A percentile compares a stretch with the other conserved stretches of the same genome.
Evolutionary conservation across 2,329 filamentous ascomycete species (phyloP).

Genomic region (Colletotrichum simmondsii): DNA sequence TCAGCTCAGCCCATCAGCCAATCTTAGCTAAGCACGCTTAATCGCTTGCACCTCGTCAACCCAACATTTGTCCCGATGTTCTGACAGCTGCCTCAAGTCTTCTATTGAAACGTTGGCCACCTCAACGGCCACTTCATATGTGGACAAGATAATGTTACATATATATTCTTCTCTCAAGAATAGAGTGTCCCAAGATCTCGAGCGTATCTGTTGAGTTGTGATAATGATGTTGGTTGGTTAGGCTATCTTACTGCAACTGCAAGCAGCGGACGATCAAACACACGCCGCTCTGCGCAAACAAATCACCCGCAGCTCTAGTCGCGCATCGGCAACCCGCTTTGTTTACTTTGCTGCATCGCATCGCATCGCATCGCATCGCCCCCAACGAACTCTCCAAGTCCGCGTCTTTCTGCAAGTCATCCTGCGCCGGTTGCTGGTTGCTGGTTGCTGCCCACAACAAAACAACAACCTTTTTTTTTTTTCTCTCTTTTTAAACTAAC

Average conservation of each 20-base stretch:
- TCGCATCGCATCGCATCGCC: slow-evolving; percentile 4
- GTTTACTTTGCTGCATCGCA: slow-evolving; percentile 25
- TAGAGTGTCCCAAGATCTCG: neutral
- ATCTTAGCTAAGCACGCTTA: neutral
- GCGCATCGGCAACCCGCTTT: slow-evolving; percentile 18
- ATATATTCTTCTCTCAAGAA: no score
- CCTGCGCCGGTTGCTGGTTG: neutral
- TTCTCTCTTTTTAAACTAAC: no score
- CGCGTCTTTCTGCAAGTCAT: slow-evolving; percentile 5
- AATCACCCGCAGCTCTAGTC: slow-evolving; percentile 12
- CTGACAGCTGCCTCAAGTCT: no score
- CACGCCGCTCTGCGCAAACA: slow-evolving; percentile 10
- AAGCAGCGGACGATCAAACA: neutral
- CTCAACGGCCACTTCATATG: neutral
- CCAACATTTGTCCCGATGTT: neutral
- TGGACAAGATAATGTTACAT: neutral
- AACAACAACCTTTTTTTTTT: neutral
- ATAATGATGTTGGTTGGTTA: neutral
- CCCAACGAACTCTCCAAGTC: neutral
- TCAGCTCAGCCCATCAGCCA: neutral
- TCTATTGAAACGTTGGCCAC: neutral
- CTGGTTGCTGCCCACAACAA: neutral
- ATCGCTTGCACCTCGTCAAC: neutral
- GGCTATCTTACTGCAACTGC: neutral
- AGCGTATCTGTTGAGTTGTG: neutral